Base-by-base conservation (phyloP, 306 rosid species). In the Sesbania bispinosa region DNA sequence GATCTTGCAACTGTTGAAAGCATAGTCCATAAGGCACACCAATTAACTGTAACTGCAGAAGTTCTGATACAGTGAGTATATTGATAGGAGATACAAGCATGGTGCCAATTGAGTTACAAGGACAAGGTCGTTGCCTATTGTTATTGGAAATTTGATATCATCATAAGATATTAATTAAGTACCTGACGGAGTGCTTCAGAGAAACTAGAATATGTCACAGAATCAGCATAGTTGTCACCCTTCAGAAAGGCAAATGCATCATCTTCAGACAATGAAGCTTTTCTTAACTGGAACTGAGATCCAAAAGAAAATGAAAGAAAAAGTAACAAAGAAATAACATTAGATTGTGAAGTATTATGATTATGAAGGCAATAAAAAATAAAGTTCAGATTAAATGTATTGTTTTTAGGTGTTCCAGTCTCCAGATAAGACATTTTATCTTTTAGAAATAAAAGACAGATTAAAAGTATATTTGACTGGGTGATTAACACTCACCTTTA, bases 171-270 rank as follows among this genome's bases (percentile, higher is more conserved):
- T 71, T 43, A 61, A 55, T 46, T n/a, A n/a, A n/a, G n/a, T 83
- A 94, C 99, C 96, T 80, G 83, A 45, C 69, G 85, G 24, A 94
- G 93, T 35, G 88, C 97, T 75, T 94, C 88, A 30, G 79, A 79
- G 74, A 94, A 91, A 29, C 84, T 88, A 18, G 67, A 61, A 77
- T 78, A 89, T 38, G 96, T 86, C 27, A 91, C 88, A 48, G 80
- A 73, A 77, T 88, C 87, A 45, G 77, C 88, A 26, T 38, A 67
- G 73, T 62, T 80, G 80, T 83, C 96, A 4, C 88, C 96, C 87
- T 88, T 88, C 68, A 94, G 77, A 82, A 91, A 86, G 57, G 97
- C 85, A 58, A 91, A 86, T 60, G 96, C 92, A 77, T 86, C 93
- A 18, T 69, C 80, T 79, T 88, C 99, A 10, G 99, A 84, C 82